These are phyloP conservation scores for Chaetomium globosum DNA, from an alignment of 2,329 filamentous ascomycete genomes.

Conservation along the genomic window DNA sequence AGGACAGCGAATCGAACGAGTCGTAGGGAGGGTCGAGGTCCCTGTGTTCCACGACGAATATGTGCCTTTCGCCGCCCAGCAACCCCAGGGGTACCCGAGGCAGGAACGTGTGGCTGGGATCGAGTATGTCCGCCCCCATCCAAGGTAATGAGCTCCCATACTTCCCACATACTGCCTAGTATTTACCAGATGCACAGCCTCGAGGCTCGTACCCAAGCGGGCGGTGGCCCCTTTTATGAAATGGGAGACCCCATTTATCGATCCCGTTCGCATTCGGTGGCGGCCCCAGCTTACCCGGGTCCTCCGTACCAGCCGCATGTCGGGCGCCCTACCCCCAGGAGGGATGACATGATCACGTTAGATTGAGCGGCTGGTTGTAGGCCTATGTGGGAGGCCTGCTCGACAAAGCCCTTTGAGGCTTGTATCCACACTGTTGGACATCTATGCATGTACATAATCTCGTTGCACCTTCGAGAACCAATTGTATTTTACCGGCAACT, in stretches of 20 bases:
- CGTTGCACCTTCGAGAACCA: neutral
- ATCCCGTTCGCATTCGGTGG: constrained; percentile 16
- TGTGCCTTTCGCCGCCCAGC: constrained; percentile 5
- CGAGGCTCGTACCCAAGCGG: constrained; percentile 8
- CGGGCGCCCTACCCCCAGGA: constrained; percentile 11
- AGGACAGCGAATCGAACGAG: constrained; percentile 17
- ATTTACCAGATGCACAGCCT: constrained; percentile 13
- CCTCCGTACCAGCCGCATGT: constrained; percentile 12
- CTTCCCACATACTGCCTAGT: neutral
- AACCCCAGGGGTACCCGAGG: constrained; percentile 20
- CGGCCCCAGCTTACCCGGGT: constrained; percentile 13
- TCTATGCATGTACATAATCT: neutral
- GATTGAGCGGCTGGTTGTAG: constrained; percentile 18
- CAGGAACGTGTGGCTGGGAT: constrained; percentile 36
- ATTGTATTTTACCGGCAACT: constrained; percentile 1
- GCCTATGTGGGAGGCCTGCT: neutral
- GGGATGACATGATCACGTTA: constrained; percentile 27
- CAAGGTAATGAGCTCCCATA: constrained; percentile 18
- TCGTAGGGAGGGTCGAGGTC: constrained; percentile 12
- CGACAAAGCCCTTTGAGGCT: neutral
- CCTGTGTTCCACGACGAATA: constrained; percentile 3
- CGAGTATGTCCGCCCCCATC: constrained; percentile 30
- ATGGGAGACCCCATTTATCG: constrained; percentile 9
- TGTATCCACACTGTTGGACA: constrained; percentile 3
- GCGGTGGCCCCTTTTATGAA: constrained; percentile 7